Percentiles rank a stretch among this genome's conserved stretches.
These are phyloP conservation scores for Talaromyces sp. DNA, from an alignment of 2,329 filamentous ascomycete species.

Conservation along the genomic window DNA sequence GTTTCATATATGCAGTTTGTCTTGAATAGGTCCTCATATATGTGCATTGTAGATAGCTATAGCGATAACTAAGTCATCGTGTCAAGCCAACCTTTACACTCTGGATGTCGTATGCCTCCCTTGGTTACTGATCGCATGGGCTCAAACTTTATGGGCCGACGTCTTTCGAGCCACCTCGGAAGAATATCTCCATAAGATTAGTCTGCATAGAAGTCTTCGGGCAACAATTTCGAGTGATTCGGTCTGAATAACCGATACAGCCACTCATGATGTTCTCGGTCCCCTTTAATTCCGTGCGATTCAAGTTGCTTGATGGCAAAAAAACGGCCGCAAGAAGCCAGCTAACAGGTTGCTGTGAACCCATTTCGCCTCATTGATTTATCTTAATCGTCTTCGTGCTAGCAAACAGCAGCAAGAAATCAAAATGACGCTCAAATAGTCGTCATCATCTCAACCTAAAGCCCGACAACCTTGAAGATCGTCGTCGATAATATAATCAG, in stretches of 20 bases:
- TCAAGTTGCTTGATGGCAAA: conserved; percentile 1
- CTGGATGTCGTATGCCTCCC: background rate
- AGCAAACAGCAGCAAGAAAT: no score
- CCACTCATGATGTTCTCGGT: background rate
- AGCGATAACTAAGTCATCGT: background rate
- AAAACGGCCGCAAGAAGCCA: background rate
- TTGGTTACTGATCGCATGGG: background rate
- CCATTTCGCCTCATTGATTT: background rate
- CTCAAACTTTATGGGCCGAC: background rate
- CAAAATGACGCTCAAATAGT: background rate
- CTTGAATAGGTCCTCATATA: background rate
- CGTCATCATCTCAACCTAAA: background rate
- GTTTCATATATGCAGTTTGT: no score
- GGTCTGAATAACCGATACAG: background rate
- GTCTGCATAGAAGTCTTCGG: background rate
- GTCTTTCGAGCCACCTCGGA: background rate
- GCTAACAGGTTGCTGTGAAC: background rate
- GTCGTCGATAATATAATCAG: conserved; percentile 1
- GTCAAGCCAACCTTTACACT: background rate
- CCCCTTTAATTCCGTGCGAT: background rate
- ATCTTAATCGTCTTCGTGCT: background rate
- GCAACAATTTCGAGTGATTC: background rate
- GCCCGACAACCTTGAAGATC: background rate
- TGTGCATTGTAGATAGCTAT: background rate
- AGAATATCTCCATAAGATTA: background rate